Evolutionary conservation across 176 grass and related monocot species (phyloP), one percentile per base, ranked within the genome.

Genomic region (Phoenix dactylifera): DNA sequence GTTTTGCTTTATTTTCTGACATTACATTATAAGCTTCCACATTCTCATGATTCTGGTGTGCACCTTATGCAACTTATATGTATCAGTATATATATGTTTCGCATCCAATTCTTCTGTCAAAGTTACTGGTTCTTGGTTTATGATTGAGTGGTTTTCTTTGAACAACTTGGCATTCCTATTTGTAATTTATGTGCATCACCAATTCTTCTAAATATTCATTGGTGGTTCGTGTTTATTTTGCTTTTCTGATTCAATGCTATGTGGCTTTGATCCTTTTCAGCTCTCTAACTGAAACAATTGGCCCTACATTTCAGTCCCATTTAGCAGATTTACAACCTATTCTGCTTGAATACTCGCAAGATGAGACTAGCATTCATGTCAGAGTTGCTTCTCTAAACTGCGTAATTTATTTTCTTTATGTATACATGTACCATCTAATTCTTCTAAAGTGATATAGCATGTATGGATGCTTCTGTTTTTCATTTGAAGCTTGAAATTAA

Each of bases 201-300:
- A 4, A 17, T 3, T 25, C 60, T 62, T 16, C 7, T 55, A 63
- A 69, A 18, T 49, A 55, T 56, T 62, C 63, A 14, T 4, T 18
- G 39, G 23, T n/a, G 53, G 16, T 49, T 73, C 66, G 28, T 30
- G 66, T 62, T 23, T 44, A 7, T 18, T 49, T 74, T 14, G n/a
- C 22, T 75, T 6, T 56, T 77, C 29, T 63, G 35, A 15, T 66
- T 25, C 24, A 66, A 19, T 65, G 29, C 59, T 81, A 97, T 87
- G 93, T 97, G 69, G 87, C 93, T 67, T 74, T 97, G 76, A 88
- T 97, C 66, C 77, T 97, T 68, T 97, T 97, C 76, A 91, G 93
- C 66, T 91, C 93, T 70, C 87, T 97, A 60, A 97, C 93, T 61
- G 93, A 91, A 83, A 97, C 93, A 51, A 97, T 91, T 5, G 93